Evolutionary conservation across 495 filamentous ascomycete genomes (phyloP).

Genomic region (Cercophora sp.): DNA sequence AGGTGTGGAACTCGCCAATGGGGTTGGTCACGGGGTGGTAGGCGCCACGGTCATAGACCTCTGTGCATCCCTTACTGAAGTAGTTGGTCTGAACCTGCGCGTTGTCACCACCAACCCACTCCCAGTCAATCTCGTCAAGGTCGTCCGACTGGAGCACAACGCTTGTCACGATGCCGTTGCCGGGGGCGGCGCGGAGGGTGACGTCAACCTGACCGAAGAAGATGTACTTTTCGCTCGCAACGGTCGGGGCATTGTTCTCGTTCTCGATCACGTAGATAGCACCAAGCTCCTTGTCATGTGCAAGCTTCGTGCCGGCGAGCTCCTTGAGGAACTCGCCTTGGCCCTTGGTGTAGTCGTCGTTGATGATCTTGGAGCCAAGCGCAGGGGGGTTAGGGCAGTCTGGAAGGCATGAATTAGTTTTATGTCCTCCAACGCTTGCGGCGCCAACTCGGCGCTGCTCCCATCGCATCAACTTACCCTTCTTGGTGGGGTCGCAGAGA

Average conservation of each 20-base stretch:
- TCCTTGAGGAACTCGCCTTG: slow-evolving; percentile 59
- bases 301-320: slow-evolving; percentile 56
- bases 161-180: slow-evolving; percentile 72
- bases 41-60: slow-evolving; percentile 67
- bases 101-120: slow-evolving; percentile 65
- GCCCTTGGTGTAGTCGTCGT: slow-evolving; percentile 77
- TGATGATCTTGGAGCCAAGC: slow-evolving; percentile 54
- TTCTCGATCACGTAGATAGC: slow-evolving; percentile 72
- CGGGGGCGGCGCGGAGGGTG: slow-evolving; percentile 61
- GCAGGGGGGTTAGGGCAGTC: slow-evolving; percentile 72
- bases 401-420: too few relatives aligned
- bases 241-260: slow-evolving; percentile 71
- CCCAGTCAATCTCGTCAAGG: slow-evolving; percentile 95
- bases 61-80: slow-evolving; percentile 86
- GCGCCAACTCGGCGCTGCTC: too few relatives aligned
- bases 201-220: slow-evolving; percentile 76
- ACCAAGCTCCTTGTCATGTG: slow-evolving; percentile 63
- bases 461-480: slow-evolving; percentile 61
- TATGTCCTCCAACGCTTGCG: too few relatives aligned
- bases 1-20: slow-evolving; percentile 70
- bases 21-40: slow-evolving; percentile 60
- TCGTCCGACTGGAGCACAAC: slow-evolving; percentile 86
- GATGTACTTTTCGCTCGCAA: slow-evolving; percentile 66
- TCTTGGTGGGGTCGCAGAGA: slow-evolving; percentile 67
- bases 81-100: slow-evolving; percentile 81